Percentiles rank a stretch among this genome's conserved stretches.
These are phyloP conservation scores for Phytophthora nicotianae DNA, from an alignment of 352 stramenopile species.

Conservation along the genomic window DNA sequence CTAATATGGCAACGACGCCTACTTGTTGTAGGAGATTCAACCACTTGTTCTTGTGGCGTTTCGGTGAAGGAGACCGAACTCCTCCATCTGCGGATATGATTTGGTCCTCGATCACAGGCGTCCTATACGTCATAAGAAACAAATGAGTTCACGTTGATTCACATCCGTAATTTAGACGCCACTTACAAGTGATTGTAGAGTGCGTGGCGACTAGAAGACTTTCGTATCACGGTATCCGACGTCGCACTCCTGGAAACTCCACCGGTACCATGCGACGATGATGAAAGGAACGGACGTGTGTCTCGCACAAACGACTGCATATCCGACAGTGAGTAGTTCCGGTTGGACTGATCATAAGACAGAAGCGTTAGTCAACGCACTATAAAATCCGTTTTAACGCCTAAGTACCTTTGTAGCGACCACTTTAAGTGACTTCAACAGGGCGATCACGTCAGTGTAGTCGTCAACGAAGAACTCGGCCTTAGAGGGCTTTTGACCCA, in stretches of 20 bases:
- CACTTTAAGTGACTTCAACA: conserved; percentile 87
- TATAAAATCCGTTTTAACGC: background rate
- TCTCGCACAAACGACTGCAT: conserved; percentile 82
- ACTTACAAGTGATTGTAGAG: conserved; percentile 64
- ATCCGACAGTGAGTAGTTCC: conserved; percentile 84
- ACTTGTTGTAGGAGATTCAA: conserved; percentile 42
- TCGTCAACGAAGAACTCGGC: conserved; percentile 97
- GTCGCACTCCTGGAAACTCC: conserved; percentile 47
- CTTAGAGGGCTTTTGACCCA: conserved; percentile 98
- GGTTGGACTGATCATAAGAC: conserved; percentile 60
- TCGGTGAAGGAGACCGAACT: conserved; percentile 20
- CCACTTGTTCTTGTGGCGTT: conserved; percentile 40
- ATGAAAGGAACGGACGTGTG: conserved; percentile 57
- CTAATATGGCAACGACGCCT: conserved; percentile 41
- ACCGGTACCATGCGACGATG: conserved; percentile 37
- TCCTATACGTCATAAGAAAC: conserved; percentile 31
- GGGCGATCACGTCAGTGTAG: conserved; percentile 93
- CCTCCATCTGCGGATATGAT: conserved; percentile 36
- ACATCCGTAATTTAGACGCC: background rate
- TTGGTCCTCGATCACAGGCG: conserved; percentile 73
- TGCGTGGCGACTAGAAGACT: conserved; percentile 54
- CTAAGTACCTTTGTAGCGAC: conserved; percentile 71
- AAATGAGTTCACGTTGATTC: background rate
- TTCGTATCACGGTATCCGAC: conserved; percentile 59
- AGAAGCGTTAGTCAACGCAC: conserved; percentile 4